Evolutionary conservation across 2,329 filamentous ascomycete species (phyloP), one percentile per base, ranked within the genome.

Genomic region (Zymoseptoria ardabiliae): DNA sequence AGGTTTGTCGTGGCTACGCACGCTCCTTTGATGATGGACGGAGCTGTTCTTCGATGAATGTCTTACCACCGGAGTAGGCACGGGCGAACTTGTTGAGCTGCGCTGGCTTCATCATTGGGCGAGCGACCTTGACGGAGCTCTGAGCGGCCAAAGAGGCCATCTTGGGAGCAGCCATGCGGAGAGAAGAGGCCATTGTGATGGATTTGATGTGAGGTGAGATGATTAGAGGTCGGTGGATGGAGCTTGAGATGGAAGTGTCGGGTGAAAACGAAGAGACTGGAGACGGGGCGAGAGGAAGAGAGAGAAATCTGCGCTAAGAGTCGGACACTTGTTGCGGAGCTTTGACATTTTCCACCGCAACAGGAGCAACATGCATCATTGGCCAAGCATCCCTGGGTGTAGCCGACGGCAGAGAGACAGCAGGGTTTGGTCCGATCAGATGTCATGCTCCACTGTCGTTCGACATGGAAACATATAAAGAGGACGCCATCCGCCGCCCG

Each of bases 51-150:
- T 35, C 35, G 50, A 58, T 57, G 35, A 53, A 21, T 45, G 61
- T 60, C 62, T 81, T 85, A 89, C 86, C 85, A 74, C 62, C 58
- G 50, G 85, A 82, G 80, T 88, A 85, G 79, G 87, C 87, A 78
- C 88, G 88, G 83, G 88, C 63, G 69, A 71, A 69, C 68, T 71
- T 89, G 81, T 87, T 83, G 77, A 81, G 81, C 67, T 71, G 69
- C 65, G 68, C 65, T 58, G 67, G 65, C 68, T 72, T 69, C 66
- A 72, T 68, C 77, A 85, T 85, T 80, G 88, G 87, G 60, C 88
- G 88, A 78, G 87, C 87, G 78, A 85, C 86, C 85, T 88, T 89
- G 80, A 82, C 79, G 77, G 86, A 85, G 85, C 88, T 87, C 80
- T 72, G 71, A 49, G 87, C 84, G 73, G 76, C 77, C 75, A 79